A percentile compares a stretch with the other conserved stretches of the same genome.
These are phyloP conservation scores for Ephemerocybe angulata DNA, from an alignment of 768 basidiomycete species.

Conservation along the genomic window DNA sequence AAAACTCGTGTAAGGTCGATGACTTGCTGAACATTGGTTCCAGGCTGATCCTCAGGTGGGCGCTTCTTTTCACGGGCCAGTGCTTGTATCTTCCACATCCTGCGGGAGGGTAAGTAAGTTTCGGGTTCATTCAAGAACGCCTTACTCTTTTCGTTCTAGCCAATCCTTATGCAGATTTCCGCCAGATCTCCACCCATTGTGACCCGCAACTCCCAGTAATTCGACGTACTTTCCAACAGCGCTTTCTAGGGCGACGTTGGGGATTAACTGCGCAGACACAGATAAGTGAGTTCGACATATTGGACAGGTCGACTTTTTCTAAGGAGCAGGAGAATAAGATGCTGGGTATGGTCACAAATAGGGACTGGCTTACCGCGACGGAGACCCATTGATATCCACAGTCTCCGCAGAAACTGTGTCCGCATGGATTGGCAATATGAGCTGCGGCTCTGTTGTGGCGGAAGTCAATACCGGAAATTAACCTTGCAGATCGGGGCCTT, in stretches of 20 bases:
- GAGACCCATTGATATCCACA: constrained; percentile 61
- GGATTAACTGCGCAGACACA: constrained; percentile 45
- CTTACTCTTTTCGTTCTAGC: constrained; percentile 52
- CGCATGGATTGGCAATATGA: constrained; percentile 67
- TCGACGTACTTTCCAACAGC: constrained; percentile 59
- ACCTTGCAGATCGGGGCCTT: constrained; percentile 21
- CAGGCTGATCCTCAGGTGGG: neutral
- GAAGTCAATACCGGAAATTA: constrained; percentile 1
- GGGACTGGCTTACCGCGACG: constrained; percentile 48
- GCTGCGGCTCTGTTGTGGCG: constrained; percentile 47
- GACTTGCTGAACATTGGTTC: neutral
- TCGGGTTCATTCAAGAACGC: constrained; percentile 6
- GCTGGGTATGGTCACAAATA: constrained; percentile 1
- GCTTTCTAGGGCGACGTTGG: constrained; percentile 62
- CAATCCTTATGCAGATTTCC: constrained; percentile 51
- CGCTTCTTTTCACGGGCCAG: neutral
- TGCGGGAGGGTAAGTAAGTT: neutral
- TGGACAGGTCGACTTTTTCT: constrained; percentile 46
- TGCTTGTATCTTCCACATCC: constrained; percentile 14
- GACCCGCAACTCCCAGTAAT: constrained; percentile 40
- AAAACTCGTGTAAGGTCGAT: constrained; percentile 1
- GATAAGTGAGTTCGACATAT: constrained; percentile 53
- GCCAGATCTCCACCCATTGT: constrained; percentile 48
- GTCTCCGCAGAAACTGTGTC: constrained; percentile 68
- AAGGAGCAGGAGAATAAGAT: constrained; percentile 20